Conservation (phyloP, 176 grass and related monocot genomes). For the Neostapfia colusana region DNA sequence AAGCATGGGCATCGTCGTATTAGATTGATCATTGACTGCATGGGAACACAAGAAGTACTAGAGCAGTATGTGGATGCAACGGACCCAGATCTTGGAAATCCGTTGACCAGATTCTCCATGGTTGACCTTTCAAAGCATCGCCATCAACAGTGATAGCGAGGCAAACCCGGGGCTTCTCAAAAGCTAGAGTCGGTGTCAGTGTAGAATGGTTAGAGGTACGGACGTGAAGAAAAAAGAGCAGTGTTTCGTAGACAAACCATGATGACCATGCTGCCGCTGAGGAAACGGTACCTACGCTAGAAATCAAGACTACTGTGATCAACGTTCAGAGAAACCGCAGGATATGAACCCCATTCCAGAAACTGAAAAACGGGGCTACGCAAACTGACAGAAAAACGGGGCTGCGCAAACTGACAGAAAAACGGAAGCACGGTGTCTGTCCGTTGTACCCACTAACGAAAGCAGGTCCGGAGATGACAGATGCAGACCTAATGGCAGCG, state of each 20-base stretch:
- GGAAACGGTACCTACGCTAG: not conserved
- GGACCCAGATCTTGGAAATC: not conserved
- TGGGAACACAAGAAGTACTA: constrained; percentile 3
- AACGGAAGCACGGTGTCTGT: not conserved
- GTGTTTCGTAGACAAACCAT: not conserved
- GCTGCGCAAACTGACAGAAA: not conserved
- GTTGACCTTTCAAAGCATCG: not conserved
- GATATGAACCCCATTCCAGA: not conserved
- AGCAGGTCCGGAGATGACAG: too few species aligned
- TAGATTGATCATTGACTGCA: constrained; percentile 19
- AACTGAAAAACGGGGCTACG: not conserved
- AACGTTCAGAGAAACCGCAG: not conserved
- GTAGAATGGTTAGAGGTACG: not conserved
- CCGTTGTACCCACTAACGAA: not conserved
- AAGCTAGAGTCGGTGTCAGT: not conserved
- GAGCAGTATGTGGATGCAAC: constrained; percentile 26
- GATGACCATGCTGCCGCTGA: not conserved
- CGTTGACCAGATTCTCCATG: not conserved
- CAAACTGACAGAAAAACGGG: too few species aligned
- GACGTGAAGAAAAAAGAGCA: not conserved
- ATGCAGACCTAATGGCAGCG: too few species aligned
- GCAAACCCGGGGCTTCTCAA: not conserved
- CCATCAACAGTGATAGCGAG: not conserved
- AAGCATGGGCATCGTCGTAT: not conserved
- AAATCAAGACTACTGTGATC: not conserved